These are phyloP conservation scores for Lenwebbia sp. DNA, from an alignment of 345 rosid genomes.

Conservation along the genomic window DNA sequence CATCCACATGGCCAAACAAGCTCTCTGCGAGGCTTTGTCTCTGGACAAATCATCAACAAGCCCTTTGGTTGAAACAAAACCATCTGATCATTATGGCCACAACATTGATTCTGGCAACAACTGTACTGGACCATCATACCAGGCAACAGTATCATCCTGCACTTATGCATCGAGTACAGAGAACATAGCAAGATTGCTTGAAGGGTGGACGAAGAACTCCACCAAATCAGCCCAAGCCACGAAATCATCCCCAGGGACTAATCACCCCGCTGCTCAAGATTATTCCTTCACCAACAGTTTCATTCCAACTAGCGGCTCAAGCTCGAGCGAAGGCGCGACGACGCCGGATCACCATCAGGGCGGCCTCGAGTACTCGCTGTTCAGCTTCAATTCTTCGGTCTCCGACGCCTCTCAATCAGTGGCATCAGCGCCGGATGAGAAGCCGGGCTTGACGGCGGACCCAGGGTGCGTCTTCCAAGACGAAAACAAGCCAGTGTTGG, in stretches of 20 bases:
- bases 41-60: constrained; percentile 27
- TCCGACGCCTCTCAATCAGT: background rate
- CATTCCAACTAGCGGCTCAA: background rate
- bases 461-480: background rate
- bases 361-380: background rate
- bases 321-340: background rate
- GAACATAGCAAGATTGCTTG: constrained; percentile 13
- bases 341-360: background rate
- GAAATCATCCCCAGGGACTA: background rate
- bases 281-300: background rate
- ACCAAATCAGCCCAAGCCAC: background rate
- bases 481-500: constrained; percentile 2
- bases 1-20: constrained; percentile 74
- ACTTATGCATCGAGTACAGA: constrained; percentile 9
- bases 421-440: background rate
- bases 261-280: background rate
- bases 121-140: background rate
- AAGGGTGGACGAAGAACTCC: constrained; percentile 13
- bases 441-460: background rate
- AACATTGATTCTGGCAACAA: background rate
- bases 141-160: background rate
- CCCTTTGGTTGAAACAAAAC: background rate
- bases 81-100: background rate
- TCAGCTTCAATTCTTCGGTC: constrained; percentile 4
- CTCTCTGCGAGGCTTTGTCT: constrained; percentile 72